Conservation (phyloP, 257 asterid species). For the Paulownia fortunei region DNA sequence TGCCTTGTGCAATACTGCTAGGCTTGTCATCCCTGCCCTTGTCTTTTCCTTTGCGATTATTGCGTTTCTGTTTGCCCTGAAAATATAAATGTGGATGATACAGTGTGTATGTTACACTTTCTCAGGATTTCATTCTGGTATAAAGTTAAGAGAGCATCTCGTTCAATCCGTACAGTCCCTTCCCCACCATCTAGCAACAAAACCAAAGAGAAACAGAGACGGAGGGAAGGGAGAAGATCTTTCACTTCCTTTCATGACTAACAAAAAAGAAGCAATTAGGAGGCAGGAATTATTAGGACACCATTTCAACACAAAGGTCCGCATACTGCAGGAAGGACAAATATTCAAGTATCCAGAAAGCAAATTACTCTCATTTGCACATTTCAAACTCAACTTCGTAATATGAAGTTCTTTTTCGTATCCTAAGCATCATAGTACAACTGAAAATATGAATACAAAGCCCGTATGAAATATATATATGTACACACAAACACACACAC, state of each 20-base stretch:
- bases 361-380: neutral
- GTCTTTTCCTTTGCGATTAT: slow-evolving; percentile 74
- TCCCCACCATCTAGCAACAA: neutral
- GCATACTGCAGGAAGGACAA: too few relatives aligned
- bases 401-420: neutral
- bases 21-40: slow-evolving; percentile 65
- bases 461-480: too few relatives aligned
- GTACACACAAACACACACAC: too few relatives aligned
- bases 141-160: slow-evolving; percentile 8
- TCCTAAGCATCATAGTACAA: too few relatives aligned
- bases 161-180: neutral
- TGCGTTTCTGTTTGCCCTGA: slow-evolving; percentile 83
- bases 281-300: neutral
- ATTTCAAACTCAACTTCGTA: neutral
- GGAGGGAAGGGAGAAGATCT: slow-evolving; percentile 27
- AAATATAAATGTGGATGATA: slow-evolving; percentile 18
- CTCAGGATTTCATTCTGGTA: slow-evolving; percentile 24
- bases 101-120: neutral
- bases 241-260: slow-evolving; percentile 44
- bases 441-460: too few relatives aligned
- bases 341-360: neutral
- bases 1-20: slow-evolving; percentile 35
- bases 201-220: neutral
- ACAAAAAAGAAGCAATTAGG: neutral
- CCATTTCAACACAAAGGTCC: neutral